Evolutionary conservation across 2,329 filamentous ascomycete genomes (phyloP), one percentile per base, ranked within the genome.

Genomic region (Hypomyces rosellus): DNA sequence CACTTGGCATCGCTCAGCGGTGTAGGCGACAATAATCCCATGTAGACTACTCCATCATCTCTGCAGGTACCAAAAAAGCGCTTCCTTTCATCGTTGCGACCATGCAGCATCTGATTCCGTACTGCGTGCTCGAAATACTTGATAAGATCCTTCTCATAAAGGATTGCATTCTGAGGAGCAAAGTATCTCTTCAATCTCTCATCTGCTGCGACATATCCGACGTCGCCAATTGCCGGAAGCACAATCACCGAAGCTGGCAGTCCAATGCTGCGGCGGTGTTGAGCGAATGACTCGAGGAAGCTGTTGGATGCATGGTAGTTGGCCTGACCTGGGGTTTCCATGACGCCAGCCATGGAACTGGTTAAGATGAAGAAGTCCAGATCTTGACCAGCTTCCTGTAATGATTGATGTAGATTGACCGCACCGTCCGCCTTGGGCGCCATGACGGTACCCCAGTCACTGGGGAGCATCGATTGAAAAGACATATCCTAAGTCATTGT

Each of bases 291-390:
- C 25, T 73, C 67, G 33, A 72, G 55, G 57, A 68, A 76, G 7
- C 65, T 62, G 55, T 73, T 75, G 34, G 61, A 68, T 2, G 67
- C 62, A 3, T 59, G 55, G 47, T 72, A 72, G 49, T 67, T 69
- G 45, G 61, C 57, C 46, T 69, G 65, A 2, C 55, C 57, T 2
- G 54, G 41, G 7, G 56, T 54, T 1, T 61, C 66, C 7, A 64
- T 40, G 0, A 63, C 49, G 30, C 55, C 60, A 0, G 55, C 56
- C 13, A 63, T 54, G 18, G 66, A 69, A 14, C 57, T 60, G 41
- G 58, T 54, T 13, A 61, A 39, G 11, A 55, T 49, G 50, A 69
- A 69, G 54, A 70, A 66, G 46, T 65, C 58, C 1, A 63, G 47
- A 3, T 53, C 30, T 5, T 38, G 3, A 30, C 25, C 25, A 30